Percentiles rank a stretch among this genome's conserved stretches.
phyloP scores from a whole-genome alignment of 495 filamentous ascomycete species.

The Bacidia rubella region DNA sequence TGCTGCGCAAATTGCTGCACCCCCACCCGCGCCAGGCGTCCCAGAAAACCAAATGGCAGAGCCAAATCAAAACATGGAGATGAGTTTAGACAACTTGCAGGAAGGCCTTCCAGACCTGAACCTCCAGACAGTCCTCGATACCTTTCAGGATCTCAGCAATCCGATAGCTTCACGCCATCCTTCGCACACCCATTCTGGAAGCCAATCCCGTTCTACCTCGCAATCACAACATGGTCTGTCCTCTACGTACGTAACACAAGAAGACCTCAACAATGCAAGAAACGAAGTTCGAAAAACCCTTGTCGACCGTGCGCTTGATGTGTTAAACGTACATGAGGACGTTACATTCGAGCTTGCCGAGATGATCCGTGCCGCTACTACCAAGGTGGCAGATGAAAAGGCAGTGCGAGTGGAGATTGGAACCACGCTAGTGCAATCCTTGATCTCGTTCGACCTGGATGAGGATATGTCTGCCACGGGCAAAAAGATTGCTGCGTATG shows the following conservation, averaged over 20 bases:
- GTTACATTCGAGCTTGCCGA: slow-evolving; percentile 87
- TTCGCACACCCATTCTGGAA: neutral
- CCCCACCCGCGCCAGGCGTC: slow-evolving; percentile 22
- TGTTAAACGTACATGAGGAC: slow-evolving; percentile 73
- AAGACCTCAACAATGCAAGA: slow-evolving; percentile 73
- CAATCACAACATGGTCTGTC: neutral
- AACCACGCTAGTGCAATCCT: slow-evolving; percentile 67
- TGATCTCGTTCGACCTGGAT: slow-evolving; percentile 69
- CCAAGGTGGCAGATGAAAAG: slow-evolving; percentile 51
- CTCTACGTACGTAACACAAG: slow-evolving; percentile 45
- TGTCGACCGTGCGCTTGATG: slow-evolving; percentile 80
- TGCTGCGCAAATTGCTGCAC: slow-evolving; percentile 13
- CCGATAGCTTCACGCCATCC: neutral
- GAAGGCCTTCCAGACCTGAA: slow-evolving; percentile 9
- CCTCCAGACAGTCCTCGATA: slow-evolving; percentile 2
- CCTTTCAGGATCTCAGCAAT: neutral
- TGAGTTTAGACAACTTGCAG: slow-evolving; percentile 29
- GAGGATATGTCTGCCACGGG: slow-evolving; percentile 55
- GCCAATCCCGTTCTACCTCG: neutral
- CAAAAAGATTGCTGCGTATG: slow-evolving; percentile 83
- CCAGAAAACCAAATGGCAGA: slow-evolving; percentile 15
- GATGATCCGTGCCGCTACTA: slow-evolving; percentile 63
- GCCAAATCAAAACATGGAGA: slow-evolving; percentile 22
- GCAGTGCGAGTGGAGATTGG: slow-evolving; percentile 61
- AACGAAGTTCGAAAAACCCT: slow-evolving; percentile 57